Evolutionary conservation across 2,329 filamentous ascomycete species (phyloP), one percentile per base, ranked within the genome.

Genomic region (Harringtonia aguacate): DNA sequence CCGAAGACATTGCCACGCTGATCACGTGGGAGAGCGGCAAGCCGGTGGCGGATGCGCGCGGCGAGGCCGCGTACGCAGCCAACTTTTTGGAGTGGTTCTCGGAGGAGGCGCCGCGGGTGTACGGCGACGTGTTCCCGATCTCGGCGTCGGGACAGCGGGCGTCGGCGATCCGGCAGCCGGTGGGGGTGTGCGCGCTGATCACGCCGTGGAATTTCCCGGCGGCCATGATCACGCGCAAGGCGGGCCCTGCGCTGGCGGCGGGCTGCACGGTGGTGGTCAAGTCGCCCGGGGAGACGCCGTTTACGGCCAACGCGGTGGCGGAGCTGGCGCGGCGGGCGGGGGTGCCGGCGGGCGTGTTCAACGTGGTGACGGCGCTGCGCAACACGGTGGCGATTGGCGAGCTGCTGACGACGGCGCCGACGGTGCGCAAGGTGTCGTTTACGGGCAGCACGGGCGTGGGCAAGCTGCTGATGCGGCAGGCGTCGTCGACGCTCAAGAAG

Each of bases 251-350:
- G 2, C 60, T 85, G 31, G 81, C 81, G 3, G 81, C 81, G 3
- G 81, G 81, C 0, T 86, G 81, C 54, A 79, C 81, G 1, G 84
- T 88, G 75, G 68, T 88, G 14, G 68, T 76, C 8, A 86, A 86
- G 61, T 79, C 81, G 3, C 79, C 76, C 4, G 80, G 80, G 0
- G 81, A 86, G 57, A 86, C 84, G 2, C 84, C 84, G 0, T 75
- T 85, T 53, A 84, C 81, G 20, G 75, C 78, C 2, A 74, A 85
- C 29, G 79, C 81, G 0, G 62, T 87, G n/a, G 81, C 79, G 1
- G 73, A 79, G 53, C 72, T 88, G 18, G 80, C 78, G 1, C 66
- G 74, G 37, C 71, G 79, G 17, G 86, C 86, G 1, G 86, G 86
- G 1, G 81, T 88, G 33, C 84, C 84, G 1, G 74, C 77, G 37